A percentile compares a stretch with the other conserved stretches of the same genome.
Conservation (phyloP, 2,329 filamentous ascomycete species). For the Neoscytalidium dimidiatum region DNA sequence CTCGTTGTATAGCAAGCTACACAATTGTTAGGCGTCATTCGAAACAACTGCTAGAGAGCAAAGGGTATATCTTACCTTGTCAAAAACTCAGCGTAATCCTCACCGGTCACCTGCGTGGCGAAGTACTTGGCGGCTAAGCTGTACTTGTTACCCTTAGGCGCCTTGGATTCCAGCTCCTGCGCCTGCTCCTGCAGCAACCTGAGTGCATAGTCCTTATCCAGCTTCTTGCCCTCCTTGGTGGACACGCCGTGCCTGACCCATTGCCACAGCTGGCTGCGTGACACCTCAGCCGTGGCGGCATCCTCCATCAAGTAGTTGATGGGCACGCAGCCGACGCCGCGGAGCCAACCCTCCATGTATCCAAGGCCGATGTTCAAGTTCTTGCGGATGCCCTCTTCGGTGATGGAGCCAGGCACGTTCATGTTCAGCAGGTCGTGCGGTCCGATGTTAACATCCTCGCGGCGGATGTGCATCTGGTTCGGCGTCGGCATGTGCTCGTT, state of each 20-base stretch:
- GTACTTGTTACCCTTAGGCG: conserved; percentile 87
- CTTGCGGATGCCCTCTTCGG: conserved; percentile 93
- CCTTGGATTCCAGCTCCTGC: conserved; percentile 71
- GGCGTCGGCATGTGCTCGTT: conserved; percentile 98
- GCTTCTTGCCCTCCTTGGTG: conserved; percentile 84
- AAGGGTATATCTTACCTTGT: conserved; percentile 72
- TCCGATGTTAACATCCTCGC: conserved; percentile 84
- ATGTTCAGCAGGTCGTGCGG: conserved; percentile 95
- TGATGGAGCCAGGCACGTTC: conserved; percentile 91
- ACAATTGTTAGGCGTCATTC: conserved; percentile 24
- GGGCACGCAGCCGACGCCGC: conserved; percentile 91
- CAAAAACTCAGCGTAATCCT: conserved; percentile 97
- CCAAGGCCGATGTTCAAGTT: conserved; percentile 95
- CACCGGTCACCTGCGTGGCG: conserved; percentile 86
- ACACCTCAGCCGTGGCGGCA: conserved; percentile 94
- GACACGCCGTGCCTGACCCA: conserved; percentile 76
- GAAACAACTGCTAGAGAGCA: conserved; percentile 38
- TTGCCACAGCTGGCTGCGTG: conserved; percentile 93
- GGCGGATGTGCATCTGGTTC: conserved; percentile 89
- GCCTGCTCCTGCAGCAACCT: conserved; percentile 85
- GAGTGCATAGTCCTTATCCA: conserved; percentile 90
- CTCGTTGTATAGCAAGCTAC: conserved; percentile 80
- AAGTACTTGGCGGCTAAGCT: conserved; percentile 92
- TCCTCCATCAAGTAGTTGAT: conserved; percentile 99
- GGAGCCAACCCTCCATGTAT: conserved; percentile 99